Conservation (phyloP, 768 basidiomycete species). For the Russula virescens region DNA sequence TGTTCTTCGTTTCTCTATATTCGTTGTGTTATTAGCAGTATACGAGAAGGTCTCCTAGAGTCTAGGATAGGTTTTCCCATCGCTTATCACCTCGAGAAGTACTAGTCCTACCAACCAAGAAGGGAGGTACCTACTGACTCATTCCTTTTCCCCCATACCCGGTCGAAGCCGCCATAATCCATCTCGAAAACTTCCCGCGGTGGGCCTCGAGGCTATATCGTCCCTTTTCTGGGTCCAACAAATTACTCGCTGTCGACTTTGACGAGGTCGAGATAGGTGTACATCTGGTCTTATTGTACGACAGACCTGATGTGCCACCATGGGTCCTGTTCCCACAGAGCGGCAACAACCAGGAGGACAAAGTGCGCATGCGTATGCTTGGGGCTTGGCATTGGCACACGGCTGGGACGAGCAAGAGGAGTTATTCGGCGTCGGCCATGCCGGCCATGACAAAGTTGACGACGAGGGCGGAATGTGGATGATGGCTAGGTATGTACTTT, state of each 20-base stretch:
- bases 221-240: slow-evolving; percentile 49
- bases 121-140: slow-evolving; percentile 52
- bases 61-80: slow-evolving; percentile 61
- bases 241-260: slow-evolving; percentile 40
- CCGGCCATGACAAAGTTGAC: slow-evolving; percentile 48
- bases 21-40: neutral
- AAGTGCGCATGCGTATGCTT: slow-evolving; percentile 13
- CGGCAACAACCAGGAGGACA: slow-evolving; percentile 1
- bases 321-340: slow-evolving; percentile 3
- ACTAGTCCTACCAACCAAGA: slow-evolving; percentile 73
- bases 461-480: slow-evolving; percentile 35
- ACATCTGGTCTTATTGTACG: slow-evolving; percentile 55
- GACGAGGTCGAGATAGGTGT: slow-evolving; percentile 43
- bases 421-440: slow-evolving; percentile 60
- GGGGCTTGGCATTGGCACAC: slow-evolving; percentile 38
- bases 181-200: neutral
- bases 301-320: slow-evolving; percentile 21
- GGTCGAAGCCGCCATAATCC: neutral
- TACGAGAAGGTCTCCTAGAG: slow-evolving; percentile 57
- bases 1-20: slow-evolving; percentile 25
- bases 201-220: too few relatives aligned
- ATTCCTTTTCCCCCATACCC: slow-evolving; percentile 1
- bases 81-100: slow-evolving; percentile 63
- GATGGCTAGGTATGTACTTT: neutral
- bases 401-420: slow-evolving; percentile 81